Base-by-base conservation (phyloP, 2,329 filamentous ascomycete genomes). In the Phialophora verrucosa region DNA sequence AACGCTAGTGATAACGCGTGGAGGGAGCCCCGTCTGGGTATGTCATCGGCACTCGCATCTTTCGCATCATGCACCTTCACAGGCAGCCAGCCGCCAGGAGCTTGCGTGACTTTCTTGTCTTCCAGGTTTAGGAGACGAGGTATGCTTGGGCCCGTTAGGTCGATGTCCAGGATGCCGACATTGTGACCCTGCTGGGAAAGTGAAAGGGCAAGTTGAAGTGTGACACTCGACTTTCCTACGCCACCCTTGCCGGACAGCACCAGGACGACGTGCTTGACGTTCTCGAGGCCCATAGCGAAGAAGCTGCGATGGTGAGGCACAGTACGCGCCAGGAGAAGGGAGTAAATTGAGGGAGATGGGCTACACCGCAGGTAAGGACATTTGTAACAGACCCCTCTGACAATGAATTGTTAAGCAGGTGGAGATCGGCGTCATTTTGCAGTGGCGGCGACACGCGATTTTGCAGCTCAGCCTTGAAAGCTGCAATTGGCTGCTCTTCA, bases 141-240 rank as follows among this genome's bases (percentile, higher is more conserved):
- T 75, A 99, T 98, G 17, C 93, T 97, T 17, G 95, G 95, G 0
- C 95, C 95, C 0, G 95, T 99, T 20, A 99, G 86, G 77, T 99
- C 95, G 76, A 98, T 90, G 77, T 99, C 95, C 72, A 99, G 90
- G 31, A 99, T 93, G 61, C 95, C 95, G 51, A 98, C 94, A 0
- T 91, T 93, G 77, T 94, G 87, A 65, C 94, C 94, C 70, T 91
- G 87, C 0, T 95, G 85, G 1, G 92, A 90, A 35, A 99, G 88
- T 0, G 93, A 93, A 44, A 99, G 87, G 8, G 95, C 95, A 17
- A 99, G 88, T 78, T 99, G 95, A 1, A 94, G 96, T 0, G 95
- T 98, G n/a, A 97, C 89, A 60, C 93, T 97, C 51, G 94, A 98
- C 83, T 99, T 99, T 65, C 95, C 95, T 23, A 99, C 95, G 73